A percentile compares a stretch with the other conserved stretches of the same genome.
These are phyloP conservation scores for Penicillium sp. DNA, from an alignment of 2,329 filamentous ascomycete species.

Conservation along the genomic window DNA sequence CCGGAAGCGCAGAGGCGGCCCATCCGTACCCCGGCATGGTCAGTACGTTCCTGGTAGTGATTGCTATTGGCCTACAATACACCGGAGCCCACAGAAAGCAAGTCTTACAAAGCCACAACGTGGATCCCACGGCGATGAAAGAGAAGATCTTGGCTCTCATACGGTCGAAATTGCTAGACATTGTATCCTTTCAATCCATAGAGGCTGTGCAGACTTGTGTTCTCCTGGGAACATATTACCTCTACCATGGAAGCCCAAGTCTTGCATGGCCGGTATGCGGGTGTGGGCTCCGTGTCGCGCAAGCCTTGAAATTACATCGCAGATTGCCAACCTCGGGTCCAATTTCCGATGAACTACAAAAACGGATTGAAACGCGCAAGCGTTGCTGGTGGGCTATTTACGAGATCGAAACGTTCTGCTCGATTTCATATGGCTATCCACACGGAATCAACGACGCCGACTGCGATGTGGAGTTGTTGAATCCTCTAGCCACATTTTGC, in stretches of 20 bases:
- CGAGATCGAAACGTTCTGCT: constrained; percentile 45
- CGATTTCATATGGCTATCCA: constrained; percentile 45
- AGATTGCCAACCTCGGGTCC: background rate
- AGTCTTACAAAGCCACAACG: constrained; percentile 2
- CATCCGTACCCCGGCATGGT: constrained; percentile 12
- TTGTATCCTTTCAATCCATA: constrained; percentile 26
- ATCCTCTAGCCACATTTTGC: constrained; percentile 23
- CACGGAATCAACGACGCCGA: constrained; percentile 35
- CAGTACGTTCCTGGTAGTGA: constrained; percentile 25
- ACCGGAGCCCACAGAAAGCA: constrained; percentile 11
- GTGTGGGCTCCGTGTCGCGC: constrained; percentile 38
- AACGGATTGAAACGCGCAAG: constrained; percentile 31
- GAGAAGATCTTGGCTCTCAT: constrained; percentile 18
- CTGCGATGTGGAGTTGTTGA: constrained; percentile 33
- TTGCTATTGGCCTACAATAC: constrained; percentile 28
- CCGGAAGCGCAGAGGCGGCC: background rate
- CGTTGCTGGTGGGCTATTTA: constrained; percentile 47
- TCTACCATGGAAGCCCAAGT: constrained; percentile 39
- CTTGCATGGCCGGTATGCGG: constrained; percentile 45
- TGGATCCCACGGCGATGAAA: constrained; percentile 8
- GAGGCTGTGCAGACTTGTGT: constrained; percentile 39
- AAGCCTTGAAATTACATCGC: constrained; percentile 38
- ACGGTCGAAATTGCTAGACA: constrained; percentile 22
- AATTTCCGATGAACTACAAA: background rate
- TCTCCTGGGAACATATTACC: constrained; percentile 41